Evolutionary conservation across 2,329 filamentous ascomycete species (phyloP), one percentile per base, ranked within the genome.

Genomic region (Teratosphaeria gauchensis): DNA sequence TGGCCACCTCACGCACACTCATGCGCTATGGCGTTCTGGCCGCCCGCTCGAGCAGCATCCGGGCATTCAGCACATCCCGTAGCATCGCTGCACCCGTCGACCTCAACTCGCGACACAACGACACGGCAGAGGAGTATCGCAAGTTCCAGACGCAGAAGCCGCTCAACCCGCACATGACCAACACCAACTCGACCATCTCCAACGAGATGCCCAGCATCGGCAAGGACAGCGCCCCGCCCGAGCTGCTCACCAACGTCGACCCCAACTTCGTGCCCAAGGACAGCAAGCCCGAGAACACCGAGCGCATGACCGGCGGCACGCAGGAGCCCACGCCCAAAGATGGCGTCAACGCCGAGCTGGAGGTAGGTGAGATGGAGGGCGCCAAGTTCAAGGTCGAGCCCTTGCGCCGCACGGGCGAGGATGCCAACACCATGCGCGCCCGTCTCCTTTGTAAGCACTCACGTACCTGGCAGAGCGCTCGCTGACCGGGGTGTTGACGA

Each of bases 341-440:
- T 48, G 77, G 76, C 57, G 68, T 75, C 68, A 82, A 82, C 69
- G 75, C 80, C 60, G 90, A 96, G 66, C 81, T 95, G 61, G 85
- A 79, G 52, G 89, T 94, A 68, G 91, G 90, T 70, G 90, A 96
- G 79, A 84, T 96, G 69, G 85, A 95, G 72, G 90, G 90, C 65
- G 89, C 87, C 63, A 82, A 83, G 59, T 96, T 97, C 77, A 88
- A 84, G 73, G 86, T 97, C 69, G 90, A 95, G 80, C 94, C 94
- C n/a, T 76, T 97, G 65, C 84, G 88, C 61, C 83, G 94, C 55
- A 83, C 82, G 8, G 91, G 91, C 68, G 94, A 99, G 76, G 89
- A 94, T 76, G 78, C 83, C 53, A 81, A 83, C 66, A 99, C 92
- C 38, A 96, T 88, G 84, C 85, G 92, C 66, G 92, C 94, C 48